Percentiles rank a stretch among this genome's conserved stretches.
Conservation (phyloP, 129 eudicot species). For the Silybum marianum region DNA sequence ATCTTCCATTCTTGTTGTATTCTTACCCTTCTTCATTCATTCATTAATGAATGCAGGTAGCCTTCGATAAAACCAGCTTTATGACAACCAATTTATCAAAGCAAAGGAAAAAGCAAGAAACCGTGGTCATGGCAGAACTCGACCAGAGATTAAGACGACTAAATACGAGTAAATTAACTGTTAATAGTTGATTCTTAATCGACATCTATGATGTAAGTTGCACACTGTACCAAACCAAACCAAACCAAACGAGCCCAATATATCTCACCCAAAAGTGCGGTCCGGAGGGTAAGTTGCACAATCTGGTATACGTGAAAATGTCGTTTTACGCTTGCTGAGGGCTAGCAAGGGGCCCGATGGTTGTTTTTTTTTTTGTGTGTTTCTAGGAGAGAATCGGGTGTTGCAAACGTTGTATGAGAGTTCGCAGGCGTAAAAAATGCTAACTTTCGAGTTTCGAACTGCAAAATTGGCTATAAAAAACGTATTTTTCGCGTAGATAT, state of each 20-base stretch:
- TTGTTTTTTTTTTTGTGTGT: constrained; percentile 39
- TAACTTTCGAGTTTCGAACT: constrained; percentile 10
- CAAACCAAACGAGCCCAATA: neutral
- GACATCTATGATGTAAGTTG: constrained; percentile 18
- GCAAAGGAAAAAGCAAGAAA: constrained; percentile 96
- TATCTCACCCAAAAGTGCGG: neutral
- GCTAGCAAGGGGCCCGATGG: constrained; percentile 32
- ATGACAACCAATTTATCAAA: constrained; percentile 80
- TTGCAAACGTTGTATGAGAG: constrained; percentile 24
- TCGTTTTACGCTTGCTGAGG: constrained; percentile 28
- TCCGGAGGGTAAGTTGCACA: constrained; percentile 1
- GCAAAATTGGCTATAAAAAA: neutral
- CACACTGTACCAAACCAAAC: constrained; percentile 8
- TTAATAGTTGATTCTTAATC: constrained; percentile 31
- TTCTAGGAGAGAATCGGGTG: constrained; percentile 39
- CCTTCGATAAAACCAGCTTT: constrained; percentile 74
- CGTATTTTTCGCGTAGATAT: neutral
- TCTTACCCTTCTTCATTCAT: neutral
- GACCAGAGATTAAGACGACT: constrained; percentile 82
- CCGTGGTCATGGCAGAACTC: constrained; percentile 94
- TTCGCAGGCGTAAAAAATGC: constrained; percentile 32
- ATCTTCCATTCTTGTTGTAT: neutral
- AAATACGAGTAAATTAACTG: constrained; percentile 46
- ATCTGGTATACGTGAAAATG: constrained; percentile 21
- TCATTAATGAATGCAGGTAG: constrained; percentile 53